Conservation (phyloP, 2,329 filamentous ascomycete species). For the Exophiala dermatitidis region DNA sequence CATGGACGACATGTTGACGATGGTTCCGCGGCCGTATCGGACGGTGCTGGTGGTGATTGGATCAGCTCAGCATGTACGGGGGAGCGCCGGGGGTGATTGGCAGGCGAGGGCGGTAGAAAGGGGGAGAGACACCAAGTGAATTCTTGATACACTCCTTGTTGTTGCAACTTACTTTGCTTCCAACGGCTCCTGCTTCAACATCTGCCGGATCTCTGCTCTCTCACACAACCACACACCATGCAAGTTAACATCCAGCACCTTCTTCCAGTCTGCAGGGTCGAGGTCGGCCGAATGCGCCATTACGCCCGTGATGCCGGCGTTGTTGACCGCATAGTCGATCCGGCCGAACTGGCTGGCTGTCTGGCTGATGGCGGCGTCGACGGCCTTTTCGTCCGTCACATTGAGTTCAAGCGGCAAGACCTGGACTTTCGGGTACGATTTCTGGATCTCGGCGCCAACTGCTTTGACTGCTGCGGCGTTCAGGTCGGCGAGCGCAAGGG, state of each 20-base stretch:
- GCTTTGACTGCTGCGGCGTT: constrained; percentile 6
- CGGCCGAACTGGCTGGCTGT: constrained; percentile 45
- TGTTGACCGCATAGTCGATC: constrained; percentile 51
- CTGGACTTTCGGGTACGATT: constrained; percentile 14
- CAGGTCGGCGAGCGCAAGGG: constrained; percentile 9
- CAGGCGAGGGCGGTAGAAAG: not conserved
- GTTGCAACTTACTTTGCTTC: constrained; percentile 3
- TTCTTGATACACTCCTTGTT: too few species aligned
- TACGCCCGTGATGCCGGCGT: constrained; percentile 46
- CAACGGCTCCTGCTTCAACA: constrained; percentile 18
- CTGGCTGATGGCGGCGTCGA: constrained; percentile 31
- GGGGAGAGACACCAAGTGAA: not conserved
- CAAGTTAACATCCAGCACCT: constrained; percentile 48
- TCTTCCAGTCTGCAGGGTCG: constrained; percentile 44
- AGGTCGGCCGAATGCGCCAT: constrained; percentile 42
- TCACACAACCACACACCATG: constrained; percentile 54
- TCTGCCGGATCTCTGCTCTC: constrained; percentile 47
- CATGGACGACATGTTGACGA: constrained; percentile 36
- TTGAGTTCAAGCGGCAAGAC: constrained; percentile 42
- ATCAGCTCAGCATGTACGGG: not conserved
- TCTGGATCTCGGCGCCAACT: constrained; percentile 7
- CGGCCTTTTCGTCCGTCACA: constrained; percentile 34
- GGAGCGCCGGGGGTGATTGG: too few species aligned
- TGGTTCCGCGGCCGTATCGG: constrained; percentile 33
- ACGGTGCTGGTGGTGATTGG: constrained; percentile 33